These are phyloP conservation scores for Rhododendron vialii DNA, from an alignment of 148 eudicot species.

Conservation along the genomic window DNA sequence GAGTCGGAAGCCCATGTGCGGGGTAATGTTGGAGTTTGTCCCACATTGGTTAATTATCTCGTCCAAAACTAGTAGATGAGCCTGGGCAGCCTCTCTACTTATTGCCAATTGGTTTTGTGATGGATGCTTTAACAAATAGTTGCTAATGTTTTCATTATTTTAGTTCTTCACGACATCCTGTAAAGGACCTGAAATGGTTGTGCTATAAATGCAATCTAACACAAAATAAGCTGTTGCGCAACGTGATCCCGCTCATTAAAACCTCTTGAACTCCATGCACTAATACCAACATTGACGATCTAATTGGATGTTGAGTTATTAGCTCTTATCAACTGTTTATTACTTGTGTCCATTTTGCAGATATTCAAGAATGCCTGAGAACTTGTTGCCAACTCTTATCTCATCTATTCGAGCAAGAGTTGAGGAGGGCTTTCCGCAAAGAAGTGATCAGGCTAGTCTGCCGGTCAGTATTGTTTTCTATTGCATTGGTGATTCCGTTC, in stretches of 20 bases:
- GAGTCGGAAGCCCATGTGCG: too few relatives aligned
- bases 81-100: too few relatives aligned
- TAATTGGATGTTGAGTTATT: background rate
- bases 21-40: too few relatives aligned
- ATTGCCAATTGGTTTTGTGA: too few relatives aligned
- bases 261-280: background rate
- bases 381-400: slow-evolving; percentile 64
- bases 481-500: background rate
- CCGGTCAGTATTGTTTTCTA: slow-evolving; percentile 50
- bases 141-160: background rate
- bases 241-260: background rate
- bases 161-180: background rate
- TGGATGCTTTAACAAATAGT: background rate
- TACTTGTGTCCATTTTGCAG: slow-evolving; percentile 29
- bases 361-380: slow-evolving; percentile 87
- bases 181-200: background rate
- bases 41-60: too few relatives aligned
- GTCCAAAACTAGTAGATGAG: too few relatives aligned
- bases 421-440: slow-evolving; percentile 58
- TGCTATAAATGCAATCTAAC: background rate
- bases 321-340: background rate
- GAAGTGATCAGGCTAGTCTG: slow-evolving; percentile 64
- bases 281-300: background rate
- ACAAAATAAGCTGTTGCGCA: background rate
- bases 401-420: slow-evolving; percentile 60